A percentile compares a stretch with the other conserved stretches of the same genome.
These are phyloP conservation scores for Clonostachys byssicola DNA, from an alignment of 2,329 filamentous ascomycete genomes.

Conservation along the genomic window DNA sequence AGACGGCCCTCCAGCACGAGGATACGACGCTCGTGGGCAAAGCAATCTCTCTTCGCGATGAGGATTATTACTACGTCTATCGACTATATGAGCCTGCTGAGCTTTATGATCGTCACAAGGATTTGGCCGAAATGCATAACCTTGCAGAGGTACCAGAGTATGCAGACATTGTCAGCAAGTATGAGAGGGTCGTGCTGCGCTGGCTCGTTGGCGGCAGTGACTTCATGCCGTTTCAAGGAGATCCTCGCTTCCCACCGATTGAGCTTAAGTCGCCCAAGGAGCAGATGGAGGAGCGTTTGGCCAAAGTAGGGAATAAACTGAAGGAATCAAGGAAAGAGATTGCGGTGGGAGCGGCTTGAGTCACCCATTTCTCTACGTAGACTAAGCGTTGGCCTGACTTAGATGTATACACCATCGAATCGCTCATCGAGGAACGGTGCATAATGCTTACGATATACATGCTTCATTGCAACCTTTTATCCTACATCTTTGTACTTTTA, in stretches of 20 bases:
- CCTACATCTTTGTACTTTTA: too few relatives aligned
- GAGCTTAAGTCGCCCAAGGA: constrained; percentile 20
- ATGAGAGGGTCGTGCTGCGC: constrained; percentile 24
- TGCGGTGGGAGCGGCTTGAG: too few relatives aligned
- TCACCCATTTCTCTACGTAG: too few relatives aligned
- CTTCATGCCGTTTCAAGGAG: constrained; percentile 26
- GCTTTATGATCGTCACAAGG: constrained; percentile 30
- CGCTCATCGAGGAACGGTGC: too few relatives aligned
- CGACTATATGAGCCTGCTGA: constrained; percentile 37
- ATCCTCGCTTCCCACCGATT: constrained; percentile 26
- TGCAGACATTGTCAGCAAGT: constrained; percentile 10
- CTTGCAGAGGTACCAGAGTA: constrained; percentile 20
- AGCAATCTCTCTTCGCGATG: constrained; percentile 26
- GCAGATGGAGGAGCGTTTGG: constrained; percentile 5
- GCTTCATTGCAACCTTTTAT: too few relatives aligned
- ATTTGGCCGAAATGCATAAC: constrained; percentile 32
- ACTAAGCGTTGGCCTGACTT: too few relatives aligned
- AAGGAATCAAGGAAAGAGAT: too few relatives aligned
- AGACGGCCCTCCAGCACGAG: constrained; percentile 36
- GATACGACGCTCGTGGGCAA: constrained; percentile 37
- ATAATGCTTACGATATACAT: too few relatives aligned
- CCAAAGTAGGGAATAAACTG: too few relatives aligned
- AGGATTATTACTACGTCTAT: constrained; percentile 36
- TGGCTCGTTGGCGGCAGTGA: constrained; percentile 29
- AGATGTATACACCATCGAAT: too few relatives aligned